Conservation (phyloP, 2,329 filamentous ascomycete species). For the Aspergillus unguis region DNA sequence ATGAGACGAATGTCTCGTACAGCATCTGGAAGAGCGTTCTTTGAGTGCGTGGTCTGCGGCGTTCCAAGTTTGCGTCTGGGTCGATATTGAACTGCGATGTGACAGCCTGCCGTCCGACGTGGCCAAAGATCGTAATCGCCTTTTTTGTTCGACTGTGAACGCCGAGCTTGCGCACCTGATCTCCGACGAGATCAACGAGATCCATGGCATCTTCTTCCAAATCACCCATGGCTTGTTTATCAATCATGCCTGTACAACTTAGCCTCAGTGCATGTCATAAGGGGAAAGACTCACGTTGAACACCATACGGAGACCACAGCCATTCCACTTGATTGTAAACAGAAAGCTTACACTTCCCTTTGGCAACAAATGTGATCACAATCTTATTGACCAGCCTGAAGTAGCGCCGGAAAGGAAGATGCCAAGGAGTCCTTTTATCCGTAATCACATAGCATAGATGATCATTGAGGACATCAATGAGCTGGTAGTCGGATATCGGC, state of each 20-base stretch:
- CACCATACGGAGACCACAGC: slow-evolving; percentile 60
- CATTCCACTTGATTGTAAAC: slow-evolving; percentile 87
- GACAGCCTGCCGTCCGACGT: slow-evolving; percentile 45
- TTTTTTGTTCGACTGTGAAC: slow-evolving; percentile 48
- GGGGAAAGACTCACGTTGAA: slow-evolving; percentile 37
- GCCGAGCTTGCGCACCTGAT: slow-evolving; percentile 48
- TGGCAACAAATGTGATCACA: slow-evolving; percentile 88
- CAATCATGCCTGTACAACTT: slow-evolving; percentile 48
- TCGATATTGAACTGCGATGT: slow-evolving; percentile 38
- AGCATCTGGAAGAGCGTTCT: slow-evolving; percentile 66
- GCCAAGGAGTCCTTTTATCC: slow-evolving; percentile 68
- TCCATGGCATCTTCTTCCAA: slow-evolving; percentile 48
- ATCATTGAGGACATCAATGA: slow-evolving; percentile 77
- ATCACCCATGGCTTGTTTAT: slow-evolving; percentile 69
- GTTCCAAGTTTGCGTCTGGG: slow-evolving; percentile 32
- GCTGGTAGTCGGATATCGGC: slow-evolving; percentile 75
- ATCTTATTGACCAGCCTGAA: slow-evolving; percentile 86
- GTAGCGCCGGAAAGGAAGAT: slow-evolving; percentile 73
- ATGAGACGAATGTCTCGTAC: slow-evolving; percentile 68
- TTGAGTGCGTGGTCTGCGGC: slow-evolving; percentile 57
- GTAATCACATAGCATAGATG: slow-evolving; percentile 68
- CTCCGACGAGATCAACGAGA: slow-evolving; percentile 49
- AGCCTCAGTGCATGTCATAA: background rate
- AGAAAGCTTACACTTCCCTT: slow-evolving; percentile 86
- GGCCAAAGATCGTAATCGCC: slow-evolving; percentile 48